These are phyloP conservation scores for Candida sp. DNA, from an alignment of 1,139 yeast genomes.

Conservation along the genomic window DNA sequence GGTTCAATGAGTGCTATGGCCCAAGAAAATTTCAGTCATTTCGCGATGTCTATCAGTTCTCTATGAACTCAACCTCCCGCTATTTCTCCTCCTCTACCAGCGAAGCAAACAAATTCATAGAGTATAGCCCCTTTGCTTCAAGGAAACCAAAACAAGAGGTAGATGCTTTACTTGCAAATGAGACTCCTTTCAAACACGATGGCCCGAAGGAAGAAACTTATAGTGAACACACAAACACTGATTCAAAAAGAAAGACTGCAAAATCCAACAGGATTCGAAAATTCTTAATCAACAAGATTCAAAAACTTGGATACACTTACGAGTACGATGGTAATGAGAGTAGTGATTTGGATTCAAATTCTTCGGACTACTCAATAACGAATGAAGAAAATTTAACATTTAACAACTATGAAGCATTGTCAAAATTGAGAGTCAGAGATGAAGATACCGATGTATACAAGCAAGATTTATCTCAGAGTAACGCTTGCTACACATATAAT, in stretches of 20 bases:
- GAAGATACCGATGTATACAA: conserved; percentile 8
- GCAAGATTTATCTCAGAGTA: conserved; percentile 1
- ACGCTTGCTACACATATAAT: conserved; percentile 2
- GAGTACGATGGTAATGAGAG: conserved; percentile 1
- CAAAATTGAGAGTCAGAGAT: conserved; percentile 5
- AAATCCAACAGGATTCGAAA: conserved; percentile 22
- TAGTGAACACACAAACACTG: not conserved
- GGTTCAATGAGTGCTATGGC: conserved; percentile 82
- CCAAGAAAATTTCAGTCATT: conserved; percentile 70
- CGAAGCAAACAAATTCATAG: conserved; percentile 24
- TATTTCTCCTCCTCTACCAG: conserved; percentile 47
- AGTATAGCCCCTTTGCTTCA: conserved; percentile 45
- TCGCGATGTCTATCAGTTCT: conserved; percentile 66
- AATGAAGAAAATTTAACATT: conserved; percentile 1
- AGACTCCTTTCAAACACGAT: not conserved
- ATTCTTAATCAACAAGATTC: conserved; percentile 31
- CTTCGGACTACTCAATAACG: not conserved
- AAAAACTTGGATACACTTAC: conserved; percentile 23
- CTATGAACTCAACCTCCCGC: conserved; percentile 84
- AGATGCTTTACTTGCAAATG: conserved; percentile 2
- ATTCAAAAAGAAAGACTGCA: not conserved
- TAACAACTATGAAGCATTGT: conserved; percentile 4
- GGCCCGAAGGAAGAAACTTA: not conserved
- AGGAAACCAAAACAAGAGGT: conserved; percentile 23
- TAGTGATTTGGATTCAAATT: not conserved